Evolutionary conservation across 139 green algal species (phyloP).

Genomic region (Haematococcus lacustris): DNA sequence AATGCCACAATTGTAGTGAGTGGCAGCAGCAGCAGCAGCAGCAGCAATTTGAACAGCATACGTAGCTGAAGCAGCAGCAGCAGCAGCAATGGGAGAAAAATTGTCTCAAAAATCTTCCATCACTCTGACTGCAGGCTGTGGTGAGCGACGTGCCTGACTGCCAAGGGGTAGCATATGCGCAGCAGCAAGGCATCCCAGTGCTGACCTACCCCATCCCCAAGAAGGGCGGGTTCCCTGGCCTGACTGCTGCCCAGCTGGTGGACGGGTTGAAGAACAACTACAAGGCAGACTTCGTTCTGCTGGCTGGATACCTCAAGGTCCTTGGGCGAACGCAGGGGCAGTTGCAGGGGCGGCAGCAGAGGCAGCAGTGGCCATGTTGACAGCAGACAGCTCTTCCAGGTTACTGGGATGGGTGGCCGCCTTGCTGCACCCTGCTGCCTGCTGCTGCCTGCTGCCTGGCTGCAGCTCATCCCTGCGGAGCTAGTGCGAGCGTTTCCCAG

Average conservation of each 20-base stretch:
- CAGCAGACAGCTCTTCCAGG: no score
- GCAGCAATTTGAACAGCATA: neutral
- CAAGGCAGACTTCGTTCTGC: constrained; percentile 68
- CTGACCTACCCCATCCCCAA: constrained; percentile 68
- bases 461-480: constrained; percentile 71
- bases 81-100: no score
- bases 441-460: no score
- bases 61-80: neutral
- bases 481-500: constrained; percentile 68
- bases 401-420: no score
- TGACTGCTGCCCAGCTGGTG: constrained; percentile 48
- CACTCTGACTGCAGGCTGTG: constrained; percentile 52
- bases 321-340: no score
- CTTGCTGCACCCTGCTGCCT: no score
- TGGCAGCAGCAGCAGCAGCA: neutral
- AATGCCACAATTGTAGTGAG: constrained; percentile 49
- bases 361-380: no score
- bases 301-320: constrained; percentile 93
- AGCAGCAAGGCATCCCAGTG: constrained; percentile 61
- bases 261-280: constrained; percentile 24
- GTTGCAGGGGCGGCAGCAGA: no score
- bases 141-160: constrained; percentile 77
- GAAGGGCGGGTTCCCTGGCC: constrained; percentile 40
- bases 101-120: no score
- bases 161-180: constrained; percentile 69